Evolutionary conservation across 176 grass and related monocot species (phyloP).

Genomic region (Eremochloa ophiuroides): DNA sequence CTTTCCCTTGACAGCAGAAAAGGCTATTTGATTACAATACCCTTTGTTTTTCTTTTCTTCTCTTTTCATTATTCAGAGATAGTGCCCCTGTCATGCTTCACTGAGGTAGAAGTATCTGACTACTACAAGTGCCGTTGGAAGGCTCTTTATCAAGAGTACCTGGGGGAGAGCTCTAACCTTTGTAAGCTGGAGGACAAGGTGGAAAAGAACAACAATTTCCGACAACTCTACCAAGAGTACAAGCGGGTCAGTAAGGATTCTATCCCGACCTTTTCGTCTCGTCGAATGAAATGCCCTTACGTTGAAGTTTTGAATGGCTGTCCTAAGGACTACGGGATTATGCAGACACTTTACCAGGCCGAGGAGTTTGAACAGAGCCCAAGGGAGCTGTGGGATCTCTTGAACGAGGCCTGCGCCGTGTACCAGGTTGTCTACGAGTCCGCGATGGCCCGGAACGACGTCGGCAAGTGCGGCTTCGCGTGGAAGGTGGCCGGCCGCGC

Average conservation of each 20-base stretch:
- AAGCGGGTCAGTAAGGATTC: conserved; percentile 42
- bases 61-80: conserved; percentile 33
- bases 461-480: conserved; percentile 38
- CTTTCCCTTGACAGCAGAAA: not conserved
- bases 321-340: not conserved
- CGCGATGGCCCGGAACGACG: not conserved
- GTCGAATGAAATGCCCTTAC: not conserved
- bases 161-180: conserved; percentile 16
- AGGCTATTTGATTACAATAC: not conserved
- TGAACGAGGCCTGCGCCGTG: conserved; percentile 39
- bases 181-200: not conserved
- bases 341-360: conserved; percentile 49
- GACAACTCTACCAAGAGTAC: conserved; percentile 45
- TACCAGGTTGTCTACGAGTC: conserved; percentile 46
- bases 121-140: conserved; percentile 26
- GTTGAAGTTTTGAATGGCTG: not conserved
- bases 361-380: conserved; percentile 37
- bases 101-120: not conserved
- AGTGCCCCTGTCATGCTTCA: conserved; percentile 33
- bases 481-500: conserved; percentile 62
- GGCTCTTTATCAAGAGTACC: conserved; percentile 4
- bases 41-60: not conserved
- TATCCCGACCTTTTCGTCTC: not conserved
- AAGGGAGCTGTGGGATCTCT: conserved; percentile 15
- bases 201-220: conserved; percentile 14